Conservation (phyloP, 2,329 filamentous ascomycete species). For the Colletotrichum sublineola region DNA sequence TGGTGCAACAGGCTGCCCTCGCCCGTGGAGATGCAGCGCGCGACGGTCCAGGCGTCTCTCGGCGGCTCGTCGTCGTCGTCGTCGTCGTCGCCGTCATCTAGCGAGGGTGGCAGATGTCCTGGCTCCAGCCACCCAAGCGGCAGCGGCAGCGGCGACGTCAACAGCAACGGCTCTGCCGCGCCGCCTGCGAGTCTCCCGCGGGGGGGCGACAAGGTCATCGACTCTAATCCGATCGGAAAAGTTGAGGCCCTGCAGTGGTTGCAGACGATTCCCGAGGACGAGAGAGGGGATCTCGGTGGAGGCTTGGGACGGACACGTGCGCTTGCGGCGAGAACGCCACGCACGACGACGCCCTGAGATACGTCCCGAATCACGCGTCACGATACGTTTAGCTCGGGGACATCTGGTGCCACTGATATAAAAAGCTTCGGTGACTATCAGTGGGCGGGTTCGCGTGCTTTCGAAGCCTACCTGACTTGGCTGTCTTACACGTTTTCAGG, state of each 20-base stretch:
- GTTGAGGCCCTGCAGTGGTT: not conserved
- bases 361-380: not conserved
- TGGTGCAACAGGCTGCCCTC: not conserved
- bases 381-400: not conserved
- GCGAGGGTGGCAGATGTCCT: not conserved
- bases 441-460: not conserved
- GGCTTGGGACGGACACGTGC: not conserved
- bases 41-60: not conserved
- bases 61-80: not conserved
- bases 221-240: not conserved
- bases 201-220: not conserved
- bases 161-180: not conserved
- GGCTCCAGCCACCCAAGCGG: too few relatives aligned
- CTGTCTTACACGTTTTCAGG: too few relatives aligned
- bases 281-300: not conserved
- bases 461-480: not conserved
- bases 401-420: fast-evolving
- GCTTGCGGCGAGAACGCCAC: not conserved
- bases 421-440: not conserved
- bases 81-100: not conserved
- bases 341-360: not conserved
- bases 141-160: not conserved
- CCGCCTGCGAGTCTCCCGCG: too few relatives aligned
- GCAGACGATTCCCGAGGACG: not conserved
- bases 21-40: not conserved